These are phyloP conservation scores for Cerioporus squamosus DNA, from an alignment of 1,284 basidiomycete genomes.

Conservation along the genomic window DNA sequence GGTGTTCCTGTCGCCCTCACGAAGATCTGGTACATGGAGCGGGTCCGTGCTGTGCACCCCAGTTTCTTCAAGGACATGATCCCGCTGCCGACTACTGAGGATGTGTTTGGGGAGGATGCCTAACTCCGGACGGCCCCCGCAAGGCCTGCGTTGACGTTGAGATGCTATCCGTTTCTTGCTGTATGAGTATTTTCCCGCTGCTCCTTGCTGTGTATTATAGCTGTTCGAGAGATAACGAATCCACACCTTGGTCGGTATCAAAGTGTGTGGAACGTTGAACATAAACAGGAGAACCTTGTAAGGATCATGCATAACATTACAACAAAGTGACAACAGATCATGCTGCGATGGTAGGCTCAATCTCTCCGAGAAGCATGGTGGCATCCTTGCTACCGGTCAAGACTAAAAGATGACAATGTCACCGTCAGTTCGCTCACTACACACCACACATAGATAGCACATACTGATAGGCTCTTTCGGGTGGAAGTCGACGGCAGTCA, in stretches of 20 bases:
- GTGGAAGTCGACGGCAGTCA: conserved; percentile 89
- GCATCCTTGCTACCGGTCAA: conserved; percentile 88
- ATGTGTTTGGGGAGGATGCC: conserved; percentile 16
- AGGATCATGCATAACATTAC: conserved; percentile 2
- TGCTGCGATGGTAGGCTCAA: conserved; percentile 55
- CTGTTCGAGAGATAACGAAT: no score
- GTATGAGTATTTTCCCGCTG: neutral
- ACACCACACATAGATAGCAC: conserved; percentile 33
- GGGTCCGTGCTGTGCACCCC: conserved; percentile 26
- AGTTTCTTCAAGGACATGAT: conserved; percentile 36
- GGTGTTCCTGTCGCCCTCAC: conserved; percentile 32
- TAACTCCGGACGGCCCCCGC: neutral
- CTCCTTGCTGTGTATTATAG: neutral
- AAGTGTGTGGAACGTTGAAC: no score
- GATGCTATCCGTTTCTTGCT: neutral
- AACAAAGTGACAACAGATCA: conserved; percentile 17
- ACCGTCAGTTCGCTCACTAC: neutral
- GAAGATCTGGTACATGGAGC: conserved; percentile 37
- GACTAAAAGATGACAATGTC: conserved; percentile 46
- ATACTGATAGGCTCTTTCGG: conserved; percentile 90
- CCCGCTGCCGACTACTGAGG: conserved; percentile 21
- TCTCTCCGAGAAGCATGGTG: conserved; percentile 88
- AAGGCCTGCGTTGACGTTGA: no score
- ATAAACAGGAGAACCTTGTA: no score
- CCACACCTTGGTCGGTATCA: no score